phyloP scores from a whole-genome alignment of 768 basidiomycete genomes.

The Leccinum obscurum region DNA sequence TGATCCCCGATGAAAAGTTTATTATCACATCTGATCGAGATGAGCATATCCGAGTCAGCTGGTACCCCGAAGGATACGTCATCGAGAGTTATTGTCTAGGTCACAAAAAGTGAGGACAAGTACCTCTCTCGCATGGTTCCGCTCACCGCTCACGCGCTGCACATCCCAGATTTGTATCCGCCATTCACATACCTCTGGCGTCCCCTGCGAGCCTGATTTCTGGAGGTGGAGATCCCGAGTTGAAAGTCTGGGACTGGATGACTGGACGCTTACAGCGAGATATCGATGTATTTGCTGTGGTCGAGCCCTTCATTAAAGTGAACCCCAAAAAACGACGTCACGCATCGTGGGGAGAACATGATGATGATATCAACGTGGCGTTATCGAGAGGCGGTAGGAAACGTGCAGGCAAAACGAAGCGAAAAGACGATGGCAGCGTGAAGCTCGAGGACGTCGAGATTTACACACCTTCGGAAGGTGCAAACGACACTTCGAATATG shows the following conservation, averaged over 20 bases:
- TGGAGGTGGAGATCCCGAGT: constrained; percentile 79
- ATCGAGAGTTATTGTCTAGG: constrained; percentile 90
- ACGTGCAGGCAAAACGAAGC: constrained; percentile 23
- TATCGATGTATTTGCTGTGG: constrained; percentile 48
- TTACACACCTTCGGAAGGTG: constrained; percentile 6
- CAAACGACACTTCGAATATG: constrained; percentile 18
- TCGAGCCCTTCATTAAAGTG: constrained; percentile 48
- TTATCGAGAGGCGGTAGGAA: constrained; percentile 18
- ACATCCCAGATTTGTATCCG: constrained; percentile 71
- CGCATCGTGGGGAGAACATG: constrained; percentile 34
- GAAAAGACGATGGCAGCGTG: constrained; percentile 15
- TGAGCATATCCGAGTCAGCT: constrained; percentile 91
- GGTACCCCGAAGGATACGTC: constrained; percentile 83
- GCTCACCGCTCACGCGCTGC: neutral
- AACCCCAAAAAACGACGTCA: constrained; percentile 33
- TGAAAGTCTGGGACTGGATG: constrained; percentile 84
- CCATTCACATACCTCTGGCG: constrained; percentile 65
- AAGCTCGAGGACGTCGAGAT: constrained; percentile 23
- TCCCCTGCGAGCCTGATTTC: constrained; percentile 61
- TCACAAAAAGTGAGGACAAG: constrained; percentile 63
- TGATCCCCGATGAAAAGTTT: constrained; percentile 65
- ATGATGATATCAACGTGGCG: constrained; percentile 18
- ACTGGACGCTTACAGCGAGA: constrained; percentile 53
- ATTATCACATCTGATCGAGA: constrained; percentile 93
- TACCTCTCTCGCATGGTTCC: neutral